These are phyloP conservation scores for Cystobasidium sp. DNA, from an alignment of 1,284 basidiomycete species.

Conservation along the genomic window DNA sequence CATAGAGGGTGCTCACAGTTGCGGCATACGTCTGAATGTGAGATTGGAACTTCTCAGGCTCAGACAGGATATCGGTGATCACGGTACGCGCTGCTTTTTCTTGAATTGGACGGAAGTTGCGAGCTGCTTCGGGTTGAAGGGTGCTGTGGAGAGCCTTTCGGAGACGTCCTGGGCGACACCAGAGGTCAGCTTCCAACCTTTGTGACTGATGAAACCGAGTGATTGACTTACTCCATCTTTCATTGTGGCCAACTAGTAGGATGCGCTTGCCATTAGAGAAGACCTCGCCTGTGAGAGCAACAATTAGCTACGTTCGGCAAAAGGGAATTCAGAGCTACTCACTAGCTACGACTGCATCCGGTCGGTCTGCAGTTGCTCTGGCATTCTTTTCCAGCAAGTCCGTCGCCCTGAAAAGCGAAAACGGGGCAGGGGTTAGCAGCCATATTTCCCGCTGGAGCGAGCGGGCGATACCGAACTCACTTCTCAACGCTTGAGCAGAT, in stretches of 20 bases:
- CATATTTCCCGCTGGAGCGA: neutral
- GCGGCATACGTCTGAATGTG: conserved; percentile 40
- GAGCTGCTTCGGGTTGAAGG: conserved; percentile 38
- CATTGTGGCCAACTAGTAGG: conserved; percentile 44
- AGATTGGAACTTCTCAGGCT: conserved; percentile 33
- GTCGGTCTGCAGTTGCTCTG: conserved; percentile 37
- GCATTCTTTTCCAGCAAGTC: conserved; percentile 39
- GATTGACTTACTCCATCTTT: conserved; percentile 32
- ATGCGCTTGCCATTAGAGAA: conserved; percentile 43
- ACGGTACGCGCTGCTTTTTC: conserved; percentile 33
- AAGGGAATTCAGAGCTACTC: neutral
- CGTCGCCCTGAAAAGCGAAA: conserved; percentile 3
- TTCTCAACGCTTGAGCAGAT: conserved; percentile 22
- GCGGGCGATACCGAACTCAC: neutral
- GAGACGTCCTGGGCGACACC: conserved; percentile 3
- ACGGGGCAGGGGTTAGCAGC: neutral
- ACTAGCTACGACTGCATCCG: conserved; percentile 31
- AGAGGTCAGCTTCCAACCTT: neutral
- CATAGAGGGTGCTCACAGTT: conserved; percentile 3
- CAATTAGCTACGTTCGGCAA: neutral
- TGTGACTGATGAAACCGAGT: neutral
- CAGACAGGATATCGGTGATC: conserved; percentile 29
- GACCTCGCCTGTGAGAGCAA: conserved; percentile 16
- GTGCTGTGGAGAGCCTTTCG: conserved; percentile 37
- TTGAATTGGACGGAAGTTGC: conserved; percentile 36